Evolutionary conservation across 192 early-diverging fungal genomes (phyloP), one percentile per base, ranked within the genome.

Genomic region (Coemansia sp.): DNA sequence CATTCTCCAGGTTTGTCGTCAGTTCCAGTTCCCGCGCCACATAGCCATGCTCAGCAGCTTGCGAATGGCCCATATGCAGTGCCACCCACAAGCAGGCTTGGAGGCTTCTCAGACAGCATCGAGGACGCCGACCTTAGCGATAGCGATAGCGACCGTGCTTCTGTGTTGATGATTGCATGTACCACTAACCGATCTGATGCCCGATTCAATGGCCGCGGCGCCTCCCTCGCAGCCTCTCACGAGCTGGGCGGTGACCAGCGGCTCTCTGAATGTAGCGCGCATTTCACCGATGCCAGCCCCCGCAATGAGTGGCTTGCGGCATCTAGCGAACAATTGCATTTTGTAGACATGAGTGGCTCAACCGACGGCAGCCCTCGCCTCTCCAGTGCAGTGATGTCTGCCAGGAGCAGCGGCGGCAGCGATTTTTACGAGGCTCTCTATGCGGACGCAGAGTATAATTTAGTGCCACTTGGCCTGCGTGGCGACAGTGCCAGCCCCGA

Each of bases 301-400:
- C 55, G 55, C 55, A 58, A 58, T 5, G 55, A 58, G 55, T 58
- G 55, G 55, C 55, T 58, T 58, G 55, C 55, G 31, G 55, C 55
- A 58, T 58, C 55, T 7, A 32, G 12, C 55, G 55, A 58, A 58
- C 55, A 58, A 58, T 58, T 58, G 55, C 55, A n/a, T 58, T 58
- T 58, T 32, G 17, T 10, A 19, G 55, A 34, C 55, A 32, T 17
- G 55, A 17, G 55, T 58, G 55, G 55, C 55, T 58, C 55, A 58
- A 58, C 29, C 55, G 29, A 34, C 55, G 55, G 29, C 29, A 58
- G 55, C 29, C 31, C 29, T 7, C 29, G 55, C 17, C 31, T 31
- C 55, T 32, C 55, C 14, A 58, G 55, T 34, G 55, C 55, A 34
- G 55, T 58, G 55, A 15, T n/a, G 55, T 58, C 55, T 17, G 55